phyloP scores from a whole-genome alignment of 2,329 filamentous ascomycete genomes.

The Neopestalotiopsis sp. region DNA sequence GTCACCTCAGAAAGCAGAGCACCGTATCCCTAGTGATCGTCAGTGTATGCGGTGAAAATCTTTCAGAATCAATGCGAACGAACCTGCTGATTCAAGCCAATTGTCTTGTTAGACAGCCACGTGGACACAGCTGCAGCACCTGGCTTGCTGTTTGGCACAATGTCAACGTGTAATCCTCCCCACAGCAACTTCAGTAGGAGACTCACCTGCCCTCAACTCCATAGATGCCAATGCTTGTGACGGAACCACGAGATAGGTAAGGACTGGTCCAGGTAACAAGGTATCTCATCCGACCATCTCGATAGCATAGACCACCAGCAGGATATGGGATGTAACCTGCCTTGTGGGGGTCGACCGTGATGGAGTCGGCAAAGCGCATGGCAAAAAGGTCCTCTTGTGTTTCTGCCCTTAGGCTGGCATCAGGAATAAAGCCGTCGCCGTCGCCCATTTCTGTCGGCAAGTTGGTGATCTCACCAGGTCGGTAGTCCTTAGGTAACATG shows the following conservation, averaged over 20 bases:
- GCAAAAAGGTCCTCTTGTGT: conserved; percentile 46
- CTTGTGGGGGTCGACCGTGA: conserved; percentile 56
- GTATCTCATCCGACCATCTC: conserved; percentile 48
- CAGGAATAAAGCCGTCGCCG: conserved; percentile 40
- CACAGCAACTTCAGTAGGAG: background rate
- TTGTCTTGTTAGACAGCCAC: conserved; percentile 50
- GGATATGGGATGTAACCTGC: conserved; percentile 53
- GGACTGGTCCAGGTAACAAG: conserved; percentile 51
- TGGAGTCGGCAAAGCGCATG: conserved; percentile 46
- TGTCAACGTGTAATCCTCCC: background rate
- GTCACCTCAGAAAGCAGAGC: conserved; percentile 47
- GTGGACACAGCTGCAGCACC: conserved; percentile 50
- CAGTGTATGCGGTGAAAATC: background rate
- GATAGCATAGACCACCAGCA: conserved; percentile 49
- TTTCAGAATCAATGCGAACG: background rate
- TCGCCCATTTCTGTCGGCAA: conserved; percentile 34
- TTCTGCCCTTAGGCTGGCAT: conserved; percentile 38
- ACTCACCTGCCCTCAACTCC: conserved; percentile 50
- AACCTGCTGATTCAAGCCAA: conserved; percentile 42
- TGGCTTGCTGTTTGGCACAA: conserved; percentile 42
- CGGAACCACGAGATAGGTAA: conserved; percentile 44
- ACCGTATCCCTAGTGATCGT: conserved; percentile 42
- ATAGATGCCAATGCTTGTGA: conserved; percentile 46
- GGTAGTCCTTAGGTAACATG: conserved; percentile 44
- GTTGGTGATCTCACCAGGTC: conserved; percentile 32